phyloP scores from a whole-genome alignment of 768 basidiomycete genomes.

The Pseudohyphozyma bogoriensis region DNA sequence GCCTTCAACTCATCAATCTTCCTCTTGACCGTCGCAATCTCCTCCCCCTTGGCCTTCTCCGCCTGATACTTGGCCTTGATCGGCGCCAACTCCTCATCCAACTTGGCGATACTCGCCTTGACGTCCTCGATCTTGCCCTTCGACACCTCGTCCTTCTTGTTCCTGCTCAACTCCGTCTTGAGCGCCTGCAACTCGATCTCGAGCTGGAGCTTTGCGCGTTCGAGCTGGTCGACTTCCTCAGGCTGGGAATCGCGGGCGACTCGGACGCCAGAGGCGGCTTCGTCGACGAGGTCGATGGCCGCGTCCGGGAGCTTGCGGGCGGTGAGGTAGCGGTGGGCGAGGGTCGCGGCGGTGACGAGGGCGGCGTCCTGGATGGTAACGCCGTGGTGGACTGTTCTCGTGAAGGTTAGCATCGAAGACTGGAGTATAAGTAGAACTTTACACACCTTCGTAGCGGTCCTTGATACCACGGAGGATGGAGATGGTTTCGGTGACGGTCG shows the following conservation, averaged over 20 bases:
- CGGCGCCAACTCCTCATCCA: slow-evolving; percentile 41
- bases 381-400: slow-evolving; percentile 77
- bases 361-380: slow-evolving; percentile 81
- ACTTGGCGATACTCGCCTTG: slow-evolving; percentile 62
- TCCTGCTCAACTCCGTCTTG: slow-evolving; percentile 53
- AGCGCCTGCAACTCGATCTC: slow-evolving; percentile 92
- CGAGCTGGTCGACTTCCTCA: slow-evolving; percentile 82
- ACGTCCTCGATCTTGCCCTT: slow-evolving; percentile 55
- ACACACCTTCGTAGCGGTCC: slow-evolving; percentile 80
- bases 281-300: slow-evolving; percentile 46
- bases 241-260: slow-evolving; percentile 91
- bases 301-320: slow-evolving; percentile 35
- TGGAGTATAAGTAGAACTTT: slow-evolving; percentile 82
- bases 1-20: slow-evolving; percentile 83
- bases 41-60: slow-evolving; percentile 41
- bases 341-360: slow-evolving; percentile 74
- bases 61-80: slow-evolving; percentile 39
- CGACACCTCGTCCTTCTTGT: slow-evolving; percentile 76
- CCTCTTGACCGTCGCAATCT: slow-evolving; percentile 62
- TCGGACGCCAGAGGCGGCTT: slow-evolving; percentile 77
- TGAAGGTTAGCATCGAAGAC: slow-evolving; percentile 82
- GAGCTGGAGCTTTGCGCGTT: slow-evolving; percentile 76
- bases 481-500: slow-evolving; percentile 77
- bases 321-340: slow-evolving; percentile 82
- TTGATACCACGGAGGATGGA: slow-evolving; percentile 86